Evolutionary conservation across 495 filamentous ascomycete species (phyloP), one percentile per base, ranked within the genome.

Genomic region (Aeminium ludgeri): DNA sequence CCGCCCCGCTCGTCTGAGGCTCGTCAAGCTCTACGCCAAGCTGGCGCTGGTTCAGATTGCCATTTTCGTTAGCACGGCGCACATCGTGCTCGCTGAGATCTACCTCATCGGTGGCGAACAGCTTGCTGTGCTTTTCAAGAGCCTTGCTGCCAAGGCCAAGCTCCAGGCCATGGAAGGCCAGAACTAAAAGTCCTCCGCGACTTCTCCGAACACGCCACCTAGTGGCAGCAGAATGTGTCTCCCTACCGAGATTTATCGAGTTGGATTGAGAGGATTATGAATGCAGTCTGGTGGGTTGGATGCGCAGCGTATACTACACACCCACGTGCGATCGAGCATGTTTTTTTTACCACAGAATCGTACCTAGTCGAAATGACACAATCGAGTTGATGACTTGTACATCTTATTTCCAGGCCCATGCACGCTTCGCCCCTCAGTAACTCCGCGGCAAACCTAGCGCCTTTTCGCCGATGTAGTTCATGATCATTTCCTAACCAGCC

Each of bases 401-500:
- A 28, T 25, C 36, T 39, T 30, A 18, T 10, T 39, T 39, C 3
- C 3, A 23, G 18, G 19, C 10, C 25, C 12, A n/a, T n/a, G 27
- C 8, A 30, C 20, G 17, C 10, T 15, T 11, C 5, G 18, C 7
- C 36, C 18, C 13, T 37, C 40, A 74, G 40, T 74, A 74, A 46
- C 69, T 73, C 20, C 68, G 53, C 1, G 74, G 73, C 28, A 76
- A 55, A 8, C 58, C 58, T 23, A 85, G 57, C 0, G 74, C 78
- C 58, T 75, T 81, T 58, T 87, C 79, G 17, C 69, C 71, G n/a
- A 86, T 68, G 50, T 73, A 84, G 44, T 82, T 83, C 64, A 82
- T 56, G 38, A 86, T 79, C 81, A 84, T 85, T 60, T 85, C 81
- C 46, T 59, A 38, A 32, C 47, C 20, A 48, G 28, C 29, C 19